phyloP scores from a whole-genome alignment of 2,329 filamentous ascomycete genomes.

The Pyrenophora teres region DNA sequence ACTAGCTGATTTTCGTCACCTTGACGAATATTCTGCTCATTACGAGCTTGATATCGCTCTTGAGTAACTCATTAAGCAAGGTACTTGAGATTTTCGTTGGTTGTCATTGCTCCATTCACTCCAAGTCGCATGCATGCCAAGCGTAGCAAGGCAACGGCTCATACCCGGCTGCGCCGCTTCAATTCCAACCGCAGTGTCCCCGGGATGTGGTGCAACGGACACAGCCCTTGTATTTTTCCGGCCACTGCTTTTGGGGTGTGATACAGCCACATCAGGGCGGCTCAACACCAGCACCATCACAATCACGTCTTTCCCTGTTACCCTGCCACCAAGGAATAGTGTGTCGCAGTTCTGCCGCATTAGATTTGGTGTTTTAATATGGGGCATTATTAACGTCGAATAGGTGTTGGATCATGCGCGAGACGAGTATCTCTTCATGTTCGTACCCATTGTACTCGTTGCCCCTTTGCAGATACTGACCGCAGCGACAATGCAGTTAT shows the following conservation, averaged over 20 bases:
- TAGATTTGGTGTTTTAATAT: neutral
- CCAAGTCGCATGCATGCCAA: constrained; percentile 21
- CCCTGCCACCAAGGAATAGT: neutral
- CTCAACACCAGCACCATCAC: constrained; percentile 1
- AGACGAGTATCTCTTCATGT: constrained; percentile 82
- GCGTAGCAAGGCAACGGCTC: constrained; percentile 16
- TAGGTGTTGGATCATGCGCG: constrained; percentile 65
- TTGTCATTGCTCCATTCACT: constrained; percentile 15
- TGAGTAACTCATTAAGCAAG: constrained; percentile 73
- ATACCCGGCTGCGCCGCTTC: constrained; percentile 27
- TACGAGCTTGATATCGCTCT: constrained; percentile 76
- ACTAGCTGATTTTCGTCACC: constrained; percentile 71
- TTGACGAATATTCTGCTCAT: constrained; percentile 79
- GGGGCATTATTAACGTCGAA: constrained; percentile 45
- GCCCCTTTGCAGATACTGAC: constrained; percentile 60
- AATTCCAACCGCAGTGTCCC: constrained; percentile 18
- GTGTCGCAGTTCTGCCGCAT: neutral
- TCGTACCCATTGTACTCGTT: constrained; percentile 37
- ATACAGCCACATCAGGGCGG: constrained; percentile 8
- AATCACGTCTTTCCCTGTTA: neutral
- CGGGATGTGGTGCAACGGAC: neutral
- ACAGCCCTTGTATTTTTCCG: constrained; percentile 2
- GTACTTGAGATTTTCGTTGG: constrained; percentile 46
- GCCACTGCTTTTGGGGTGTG: constrained; percentile 1
- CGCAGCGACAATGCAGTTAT: constrained; percentile 55